Base-by-base conservation (phyloP, 108 stramenopile species). In the Chaetoceros muelleri region DNA sequence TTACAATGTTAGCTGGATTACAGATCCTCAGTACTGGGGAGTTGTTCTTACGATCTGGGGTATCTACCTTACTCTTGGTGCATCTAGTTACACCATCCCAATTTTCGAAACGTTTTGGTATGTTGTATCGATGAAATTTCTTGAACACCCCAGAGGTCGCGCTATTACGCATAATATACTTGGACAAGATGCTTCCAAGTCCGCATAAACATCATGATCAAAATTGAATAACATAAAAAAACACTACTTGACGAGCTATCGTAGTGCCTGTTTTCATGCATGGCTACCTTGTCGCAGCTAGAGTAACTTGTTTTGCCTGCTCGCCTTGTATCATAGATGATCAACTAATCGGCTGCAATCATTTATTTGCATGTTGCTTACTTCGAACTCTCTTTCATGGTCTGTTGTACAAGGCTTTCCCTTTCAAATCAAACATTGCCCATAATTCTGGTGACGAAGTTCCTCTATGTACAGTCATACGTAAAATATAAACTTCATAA, bases 21-120 rank as follows among this genome's bases (percentile, higher is more conserved):
- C 23, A 46, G 74, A 75, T 59, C 74, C 74, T 22, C 74, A 75
- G 21, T 75, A 75, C 28, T 75, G 74, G 73, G 74, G 74, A 23
- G 74, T 75, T 21, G 48, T 75, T 16, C 21, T 71, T 44, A 52
- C 58, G 23, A 50, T 75, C 16, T 71, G 66, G 66, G 74, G 74
- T 0, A 51, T 71, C 21, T 75, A 75, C 50, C 20, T 75, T 2
- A 18, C 57, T 29, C 60, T 69, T 8, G 71, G 66, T 1, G 60
- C 66, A 17, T 46, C 19, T 21, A 51, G 19, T 30, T 72, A 52
- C 30, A 46, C 50, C 10, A 46, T 72, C 2, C 71, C 71, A n/a
- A 16, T 72, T 10, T 57, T 72, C 26, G 71, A 72, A 30, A 31
- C 66, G 20, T 62, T 67, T 46, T 72, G 71, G 71, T 72, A 72